These are phyloP conservation scores for Dictyophora rubrovolvata DNA, from an alignment of 768 basidiomycete species.

Conservation along the genomic window DNA sequence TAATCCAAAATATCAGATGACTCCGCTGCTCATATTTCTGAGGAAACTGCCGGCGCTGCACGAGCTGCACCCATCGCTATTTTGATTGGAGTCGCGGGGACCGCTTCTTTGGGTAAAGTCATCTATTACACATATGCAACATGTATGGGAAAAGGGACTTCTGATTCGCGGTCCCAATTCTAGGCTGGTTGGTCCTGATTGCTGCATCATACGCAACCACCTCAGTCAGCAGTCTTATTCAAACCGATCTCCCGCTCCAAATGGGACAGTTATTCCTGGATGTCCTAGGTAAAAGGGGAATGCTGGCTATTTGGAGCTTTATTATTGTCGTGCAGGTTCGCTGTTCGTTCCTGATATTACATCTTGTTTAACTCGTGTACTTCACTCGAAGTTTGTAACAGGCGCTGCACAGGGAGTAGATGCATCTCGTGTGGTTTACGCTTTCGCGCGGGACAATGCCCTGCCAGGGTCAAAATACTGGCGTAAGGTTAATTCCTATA, in stretches of 20 bases:
- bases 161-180: neutral
- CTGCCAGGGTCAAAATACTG: conserved; percentile 63
- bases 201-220: conserved; percentile 54
- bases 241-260: conserved; percentile 43
- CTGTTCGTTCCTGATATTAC: neutral
- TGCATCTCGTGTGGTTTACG: conserved; percentile 66
- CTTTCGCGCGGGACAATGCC: conserved; percentile 65
- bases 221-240: conserved; percentile 42
- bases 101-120: conserved; percentile 31
- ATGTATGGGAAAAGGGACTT: neutral
- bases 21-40: conserved; percentile 66
- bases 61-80: conserved; percentile 61
- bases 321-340: conserved; percentile 53
- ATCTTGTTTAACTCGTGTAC: too few relatives aligned
- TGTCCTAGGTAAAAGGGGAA: conserved; percentile 55
- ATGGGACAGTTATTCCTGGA: conserved; percentile 67
- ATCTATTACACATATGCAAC: neutral
- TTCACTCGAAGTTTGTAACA: conserved; percentile 44
- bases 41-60: conserved; percentile 58
- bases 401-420: conserved; percentile 69
- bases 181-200: conserved; percentile 56
- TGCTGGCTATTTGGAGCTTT: conserved; percentile 63
- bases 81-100: conserved; percentile 49
- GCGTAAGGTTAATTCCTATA: conserved; percentile 48
- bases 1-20: conserved; percentile 39